A percentile compares a stretch with the other conserved stretches of the same genome.
phyloP scores from a whole-genome alignment of 371 early-diverging fungal species.

The Smittium culicis region DNA sequence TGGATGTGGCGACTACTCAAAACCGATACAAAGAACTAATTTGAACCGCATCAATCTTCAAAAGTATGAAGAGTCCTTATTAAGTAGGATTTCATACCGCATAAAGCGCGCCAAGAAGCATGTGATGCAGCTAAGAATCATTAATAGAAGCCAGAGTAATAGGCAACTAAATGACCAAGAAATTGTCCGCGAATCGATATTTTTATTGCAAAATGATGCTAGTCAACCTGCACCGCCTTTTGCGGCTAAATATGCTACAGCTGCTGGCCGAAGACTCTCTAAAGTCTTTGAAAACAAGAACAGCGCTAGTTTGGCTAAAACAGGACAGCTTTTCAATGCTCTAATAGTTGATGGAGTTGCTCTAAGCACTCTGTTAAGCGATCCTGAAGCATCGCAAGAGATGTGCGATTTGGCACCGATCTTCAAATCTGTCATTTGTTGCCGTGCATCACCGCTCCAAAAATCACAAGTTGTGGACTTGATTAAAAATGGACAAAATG shows the following conservation, averaged over 20 bases:
- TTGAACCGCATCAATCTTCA: background rate
- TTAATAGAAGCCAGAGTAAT: background rate
- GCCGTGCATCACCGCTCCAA: conserved; percentile 89
- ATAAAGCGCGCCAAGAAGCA: conserved; percentile 4
- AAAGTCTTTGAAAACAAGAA: background rate
- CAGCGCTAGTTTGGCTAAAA: background rate
- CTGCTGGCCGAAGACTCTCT: background rate
- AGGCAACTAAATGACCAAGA: background rate
- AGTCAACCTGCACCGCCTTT: conserved; percentile 6
- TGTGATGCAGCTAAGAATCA: background rate
- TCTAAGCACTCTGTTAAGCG: conserved; percentile 56
- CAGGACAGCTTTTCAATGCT: conserved; percentile 30
- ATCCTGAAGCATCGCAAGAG: conserved; percentile 38
- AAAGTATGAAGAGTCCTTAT: background rate
- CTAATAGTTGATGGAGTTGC: conserved; percentile 83
- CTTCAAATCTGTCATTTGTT: conserved; percentile 85
- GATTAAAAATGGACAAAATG: conserved; percentile 57
- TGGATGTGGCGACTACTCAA: background rate
- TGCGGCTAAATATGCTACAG: background rate
- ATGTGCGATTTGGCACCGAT: conserved; percentile 63
- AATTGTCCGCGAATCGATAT: background rate
- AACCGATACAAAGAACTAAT: background rate
- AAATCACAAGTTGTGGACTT: conserved; percentile 92
- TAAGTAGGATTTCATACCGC: conserved; percentile 9
- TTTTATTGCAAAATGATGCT: background rate